A percentile compares a stretch with the other conserved stretches of the same genome.
Conservation (phyloP, 352 stramenopile genomes). For the Elongisporangium anandrum region DNA sequence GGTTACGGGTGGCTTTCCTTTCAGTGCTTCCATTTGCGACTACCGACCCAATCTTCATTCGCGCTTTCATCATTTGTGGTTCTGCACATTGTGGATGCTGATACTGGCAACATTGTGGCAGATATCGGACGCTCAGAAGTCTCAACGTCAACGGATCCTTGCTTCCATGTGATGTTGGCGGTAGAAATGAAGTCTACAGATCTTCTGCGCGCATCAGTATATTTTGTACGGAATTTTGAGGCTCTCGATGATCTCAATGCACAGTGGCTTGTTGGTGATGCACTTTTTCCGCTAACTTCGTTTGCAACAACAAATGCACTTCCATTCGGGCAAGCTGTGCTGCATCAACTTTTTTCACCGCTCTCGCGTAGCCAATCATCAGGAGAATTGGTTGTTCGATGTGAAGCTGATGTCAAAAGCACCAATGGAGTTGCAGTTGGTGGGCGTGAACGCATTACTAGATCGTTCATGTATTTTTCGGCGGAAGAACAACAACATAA, state of each 20-base stretch:
- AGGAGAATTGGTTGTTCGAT: conserved; percentile 75
- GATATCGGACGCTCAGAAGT: conserved; percentile 79
- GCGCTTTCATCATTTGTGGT: conserved; percentile 62
- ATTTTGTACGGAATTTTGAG: conserved; percentile 53
- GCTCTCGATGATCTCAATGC: conserved; percentile 56
- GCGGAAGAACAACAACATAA: conserved; percentile 15
- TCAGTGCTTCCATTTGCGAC: conserved; percentile 75
- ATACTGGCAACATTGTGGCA: conserved; percentile 28
- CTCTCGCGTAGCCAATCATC: conserved; percentile 56
- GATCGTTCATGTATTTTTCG: conserved; percentile 74
- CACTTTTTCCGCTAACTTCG: conserved; percentile 41
- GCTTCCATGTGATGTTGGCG: conserved; percentile 72
- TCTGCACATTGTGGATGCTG: conserved; percentile 46
- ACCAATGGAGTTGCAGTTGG: conserved; percentile 30
- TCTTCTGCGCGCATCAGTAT: conserved; percentile 62
- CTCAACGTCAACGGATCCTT: conserved; percentile 62
- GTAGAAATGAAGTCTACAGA: conserved; percentile 51
- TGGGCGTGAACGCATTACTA: conserved; percentile 59
- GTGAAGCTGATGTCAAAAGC: conserved; percentile 58
- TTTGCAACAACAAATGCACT: conserved; percentile 31
- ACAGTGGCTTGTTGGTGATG: conserved; percentile 73
- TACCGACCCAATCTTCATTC: conserved; percentile 46
- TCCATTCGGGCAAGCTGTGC: conserved; percentile 23
- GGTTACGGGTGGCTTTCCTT: conserved; percentile 63
- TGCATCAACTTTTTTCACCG: conserved; percentile 63